phyloP scores from a whole-genome alignment of 1,284 basidiomycete species.

The Cutaneotrichosporon daszewskae region DNA sequence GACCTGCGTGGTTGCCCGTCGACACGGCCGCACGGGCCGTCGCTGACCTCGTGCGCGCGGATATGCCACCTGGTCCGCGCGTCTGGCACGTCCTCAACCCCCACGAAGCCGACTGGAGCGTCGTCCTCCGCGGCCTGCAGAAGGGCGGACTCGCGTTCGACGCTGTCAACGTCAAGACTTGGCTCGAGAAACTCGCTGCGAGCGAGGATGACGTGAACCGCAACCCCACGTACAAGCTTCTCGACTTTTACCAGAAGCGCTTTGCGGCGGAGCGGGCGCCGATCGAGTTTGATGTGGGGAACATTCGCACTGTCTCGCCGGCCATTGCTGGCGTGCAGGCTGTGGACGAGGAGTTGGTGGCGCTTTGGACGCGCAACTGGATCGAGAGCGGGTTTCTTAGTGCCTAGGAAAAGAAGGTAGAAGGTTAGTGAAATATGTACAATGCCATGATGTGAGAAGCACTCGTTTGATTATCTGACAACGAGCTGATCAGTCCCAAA shows the following conservation, averaged over 20 bases:
- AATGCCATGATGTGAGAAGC: too few species aligned
- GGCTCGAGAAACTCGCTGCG: conserved; percentile 52
- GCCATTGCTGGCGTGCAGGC: conserved; percentile 23
- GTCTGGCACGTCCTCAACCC: conserved; percentile 70
- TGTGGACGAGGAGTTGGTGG: conserved; percentile 26
- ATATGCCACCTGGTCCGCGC: conserved; percentile 7
- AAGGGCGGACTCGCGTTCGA: conserved; percentile 65
- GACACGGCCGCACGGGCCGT: conserved; percentile 56
- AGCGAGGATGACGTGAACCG: conserved; percentile 48
- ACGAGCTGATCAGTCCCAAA: too few species aligned
- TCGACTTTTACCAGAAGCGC: conserved; percentile 38
- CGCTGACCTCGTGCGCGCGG: conserved; percentile 50
- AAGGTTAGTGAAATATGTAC: too few species aligned
- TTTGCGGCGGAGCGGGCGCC: conserved; percentile 27
- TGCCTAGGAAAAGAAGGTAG: too few species aligned
- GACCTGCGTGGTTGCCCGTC: conserved; percentile 57
- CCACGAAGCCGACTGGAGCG: conserved; percentile 48
- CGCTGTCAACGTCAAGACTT: conserved; percentile 58
- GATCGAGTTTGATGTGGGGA: conserved; percentile 30
- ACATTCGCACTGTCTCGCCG: conserved; percentile 25
- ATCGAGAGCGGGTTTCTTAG: conserved; percentile 37
- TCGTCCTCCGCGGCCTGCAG: conserved; percentile 60
- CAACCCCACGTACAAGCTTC: conserved; percentile 55
- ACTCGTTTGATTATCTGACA: too few species aligned
- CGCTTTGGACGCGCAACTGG: conserved; percentile 35